A percentile compares a stretch with the other conserved stretches of the same genome.
Evolutionary conservation across 208 protist genomes (phyloP).

Genomic region (Porcisia hertigi): DNA sequence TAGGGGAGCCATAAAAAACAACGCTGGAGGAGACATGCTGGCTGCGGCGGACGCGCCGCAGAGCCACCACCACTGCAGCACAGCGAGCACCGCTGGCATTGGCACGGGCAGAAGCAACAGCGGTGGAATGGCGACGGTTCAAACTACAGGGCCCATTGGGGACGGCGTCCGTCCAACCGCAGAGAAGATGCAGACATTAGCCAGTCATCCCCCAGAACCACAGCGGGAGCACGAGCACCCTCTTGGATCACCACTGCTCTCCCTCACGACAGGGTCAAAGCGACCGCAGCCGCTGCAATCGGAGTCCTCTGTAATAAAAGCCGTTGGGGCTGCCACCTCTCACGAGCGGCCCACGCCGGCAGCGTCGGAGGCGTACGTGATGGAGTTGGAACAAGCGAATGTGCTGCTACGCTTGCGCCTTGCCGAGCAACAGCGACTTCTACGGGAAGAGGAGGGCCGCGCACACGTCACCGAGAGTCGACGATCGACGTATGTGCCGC

Average conservation of each 20-base stretch:
- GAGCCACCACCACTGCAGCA: too few species aligned
- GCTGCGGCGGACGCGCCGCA: too few species aligned
- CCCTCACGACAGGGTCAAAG: background rate
- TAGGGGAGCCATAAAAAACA: too few species aligned
- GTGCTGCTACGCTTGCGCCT: constrained; percentile 24
- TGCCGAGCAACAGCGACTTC: background rate
- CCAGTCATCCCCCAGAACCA: background rate
- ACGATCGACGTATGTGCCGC: background rate
- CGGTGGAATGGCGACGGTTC: background rate
- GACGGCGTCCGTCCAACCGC: background rate
- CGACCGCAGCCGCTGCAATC: background rate
- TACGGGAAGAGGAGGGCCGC: background rate
- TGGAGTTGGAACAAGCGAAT: constrained; percentile 17
- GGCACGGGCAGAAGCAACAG: background rate
- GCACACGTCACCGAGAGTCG: background rate
- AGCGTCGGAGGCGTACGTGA: constrained; percentile 5
- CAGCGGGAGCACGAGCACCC: background rate
- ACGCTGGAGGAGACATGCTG: too few species aligned
- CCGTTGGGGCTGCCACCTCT: background rate
- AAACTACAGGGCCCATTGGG: background rate
- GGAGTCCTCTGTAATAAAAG: background rate
- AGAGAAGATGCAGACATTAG: background rate
- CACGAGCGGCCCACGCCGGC: background rate
- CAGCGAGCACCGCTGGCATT: background rate
- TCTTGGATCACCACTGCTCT: background rate